Evolutionary conservation across 2,329 filamentous ascomycete genomes (phyloP).

Genomic region (Cryphonectria nitschkei): DNA sequence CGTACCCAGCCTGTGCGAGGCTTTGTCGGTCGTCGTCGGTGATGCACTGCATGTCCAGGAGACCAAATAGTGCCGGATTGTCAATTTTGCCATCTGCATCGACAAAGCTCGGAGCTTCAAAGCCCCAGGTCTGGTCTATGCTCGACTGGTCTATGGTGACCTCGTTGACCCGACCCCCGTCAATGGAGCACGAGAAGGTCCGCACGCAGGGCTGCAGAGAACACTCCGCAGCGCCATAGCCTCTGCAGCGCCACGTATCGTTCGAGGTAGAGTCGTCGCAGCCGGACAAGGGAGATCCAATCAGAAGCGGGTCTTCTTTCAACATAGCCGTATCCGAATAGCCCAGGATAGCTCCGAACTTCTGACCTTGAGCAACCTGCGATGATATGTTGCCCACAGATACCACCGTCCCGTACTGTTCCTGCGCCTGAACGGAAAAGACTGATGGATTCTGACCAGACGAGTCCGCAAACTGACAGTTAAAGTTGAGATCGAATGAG

Average conservation of each 20-base stretch:
- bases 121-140: background rate
- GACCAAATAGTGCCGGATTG: background rate
- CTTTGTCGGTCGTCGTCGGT: background rate
- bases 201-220: conserved; percentile 12
- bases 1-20: background rate
- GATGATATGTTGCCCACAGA: background rate
- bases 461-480: background rate
- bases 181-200: conserved; percentile 12
- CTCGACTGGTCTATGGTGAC: background rate
- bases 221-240: conserved; percentile 17
- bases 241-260: conserved; percentile 15
- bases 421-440: background rate
- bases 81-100: background rate
- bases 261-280: conserved; percentile 1
- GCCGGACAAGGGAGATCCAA: background rate
- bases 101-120: background rate
- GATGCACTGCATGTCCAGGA: conserved; percentile 4
- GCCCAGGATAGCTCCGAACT: background rate
- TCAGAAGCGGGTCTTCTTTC: background rate
- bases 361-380: background rate
- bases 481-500: conserved; percentile 1
- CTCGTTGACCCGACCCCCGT: conserved; percentile 10
- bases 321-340: conserved; percentile 1
- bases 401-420: background rate
- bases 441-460: background rate